These are phyloP conservation scores for Arabis alpina DNA, from an alignment of 345 rosid genomes.

Conservation along the genomic window DNA sequence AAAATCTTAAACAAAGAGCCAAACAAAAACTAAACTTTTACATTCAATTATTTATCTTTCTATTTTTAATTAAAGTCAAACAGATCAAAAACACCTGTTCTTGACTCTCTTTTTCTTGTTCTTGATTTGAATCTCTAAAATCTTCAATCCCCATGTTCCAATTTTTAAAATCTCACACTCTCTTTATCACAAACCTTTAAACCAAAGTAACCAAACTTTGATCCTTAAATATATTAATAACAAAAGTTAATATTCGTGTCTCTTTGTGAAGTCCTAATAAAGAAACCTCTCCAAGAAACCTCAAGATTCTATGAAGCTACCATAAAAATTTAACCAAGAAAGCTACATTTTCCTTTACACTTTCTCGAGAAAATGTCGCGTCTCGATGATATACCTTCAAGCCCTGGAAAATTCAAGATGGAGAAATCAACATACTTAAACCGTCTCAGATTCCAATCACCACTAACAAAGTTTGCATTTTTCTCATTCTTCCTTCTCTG, in stretches of 20 bases:
- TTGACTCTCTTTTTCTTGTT: slow-evolving; percentile 31
- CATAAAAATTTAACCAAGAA: slow-evolving; percentile 9
- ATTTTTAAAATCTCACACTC: slow-evolving; percentile 9
- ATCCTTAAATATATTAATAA: slow-evolving; percentile 17
- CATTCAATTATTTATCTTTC: slow-evolving; percentile 11
- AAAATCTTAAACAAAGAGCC: slow-evolving; percentile 1
- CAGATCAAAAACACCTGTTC: slow-evolving; percentile 20
- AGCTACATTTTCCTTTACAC: slow-evolving; percentile 12
- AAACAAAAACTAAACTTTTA: neutral
- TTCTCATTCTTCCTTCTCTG: slow-evolving; percentile 82
- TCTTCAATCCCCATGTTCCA: slow-evolving; percentile 33
- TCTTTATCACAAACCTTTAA: neutral
- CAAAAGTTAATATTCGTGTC: slow-evolving; percentile 22
- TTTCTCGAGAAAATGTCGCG: slow-evolving; percentile 58
- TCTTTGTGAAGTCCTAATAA: slow-evolving; percentile 31
- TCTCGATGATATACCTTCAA: slow-evolving; percentile 80
- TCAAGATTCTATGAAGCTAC: slow-evolving; percentile 50
- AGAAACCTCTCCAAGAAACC: slow-evolving; percentile 55
- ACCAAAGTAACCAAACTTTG: slow-evolving; percentile 31
- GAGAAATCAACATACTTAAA: slow-evolving; percentile 69
- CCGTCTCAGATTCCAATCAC: slow-evolving; percentile 72
- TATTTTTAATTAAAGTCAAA: slow-evolving; percentile 21
- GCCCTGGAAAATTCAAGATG: slow-evolving; percentile 97
- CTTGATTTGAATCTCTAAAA: slow-evolving; percentile 39
- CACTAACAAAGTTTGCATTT: slow-evolving; percentile 76